Evolutionary conservation across 176 grass and related monocot genomes (phyloP), one percentile per base, ranked within the genome.

Genomic region (Ampelocalamus luodianensis): DNA sequence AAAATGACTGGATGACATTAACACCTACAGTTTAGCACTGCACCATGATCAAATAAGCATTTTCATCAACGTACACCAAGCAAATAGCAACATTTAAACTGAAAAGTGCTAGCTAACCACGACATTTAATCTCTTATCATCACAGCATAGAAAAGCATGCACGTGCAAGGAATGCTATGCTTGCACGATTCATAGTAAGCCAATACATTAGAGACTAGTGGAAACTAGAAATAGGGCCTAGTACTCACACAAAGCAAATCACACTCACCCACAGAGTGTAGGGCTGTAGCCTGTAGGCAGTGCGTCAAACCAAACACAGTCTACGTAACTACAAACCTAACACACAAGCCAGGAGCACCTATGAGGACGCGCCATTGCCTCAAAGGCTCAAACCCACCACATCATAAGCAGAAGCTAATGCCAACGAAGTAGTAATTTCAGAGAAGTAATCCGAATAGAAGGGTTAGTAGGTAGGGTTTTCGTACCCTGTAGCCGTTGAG

Each of bases 401-500:
- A 82, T 18, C 58, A 26, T 45, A 13, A 13, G 51, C 6, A 54
- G 34, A 53, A 63, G 18, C 61, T 82, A 62, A 53, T 22, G 3
- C 15, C 29, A 39, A 44, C 3, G 1, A 74, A 14, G 54, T 34
- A 58, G 37, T 48, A 75, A 85, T 71, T 53, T 50, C 46, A 34
- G 48, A 75, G 16, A 48, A 50, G 13, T 63, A 76, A 81, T 53
- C 34, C 42, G 24, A 65, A 48, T 8, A 88, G 29, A 34, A 74
- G 3, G 27, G 56, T 60, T 44, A 61, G 49, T 5, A 42, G 39
- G n/a, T 44, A 68, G 71, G 71, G 42, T 77, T 87, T 71, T 17
- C 68, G 18, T 54, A 99, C 97, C 84, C 87, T 89, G 77, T 99
- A 96, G 8, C 86, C 90, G 60, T 94, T 99, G 90, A 99, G 93